Percentiles rank a stretch among this genome's conserved stretches.
Evolutionary conservation across 2,329 filamentous ascomycete genomes (phyloP).

Genomic region (Hymenoscyphus repandus): DNA sequence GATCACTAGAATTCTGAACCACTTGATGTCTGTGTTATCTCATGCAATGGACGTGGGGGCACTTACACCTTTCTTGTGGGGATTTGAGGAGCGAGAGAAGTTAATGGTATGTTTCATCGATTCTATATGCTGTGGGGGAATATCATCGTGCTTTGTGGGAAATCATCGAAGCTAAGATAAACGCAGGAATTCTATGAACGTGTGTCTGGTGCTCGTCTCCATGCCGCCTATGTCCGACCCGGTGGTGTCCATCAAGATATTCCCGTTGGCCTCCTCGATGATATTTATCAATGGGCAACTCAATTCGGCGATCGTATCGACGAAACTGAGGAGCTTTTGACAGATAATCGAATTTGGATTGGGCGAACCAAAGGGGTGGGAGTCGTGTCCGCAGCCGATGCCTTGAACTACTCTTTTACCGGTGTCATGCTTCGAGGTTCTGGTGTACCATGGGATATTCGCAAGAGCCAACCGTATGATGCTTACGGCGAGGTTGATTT

Average conservation of each 20-base stretch:
- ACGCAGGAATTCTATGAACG: conserved; percentile 97
- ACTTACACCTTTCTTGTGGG: conserved; percentile 97
- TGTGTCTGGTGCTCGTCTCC: conserved; percentile 94
- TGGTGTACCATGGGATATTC: conserved; percentile 91
- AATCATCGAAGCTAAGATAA: conserved; percentile 15
- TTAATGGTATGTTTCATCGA: conserved; percentile 70
- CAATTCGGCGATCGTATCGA: conserved; percentile 98
- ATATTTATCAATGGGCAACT: conserved; percentile 99
- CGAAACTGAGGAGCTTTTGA: conserved; percentile 97
- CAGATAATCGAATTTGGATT: conserved; percentile 99
- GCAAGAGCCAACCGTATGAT: conserved; percentile 95
- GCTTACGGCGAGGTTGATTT: conserved; percentile 98
- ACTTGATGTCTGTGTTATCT: conserved; percentile 94
- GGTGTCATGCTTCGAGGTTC: conserved; percentile 98
- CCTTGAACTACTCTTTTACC: conserved; percentile 94
- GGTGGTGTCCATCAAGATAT: conserved; percentile 96
- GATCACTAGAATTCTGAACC: conserved; percentile 90
- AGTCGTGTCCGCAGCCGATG: conserved; percentile 85
- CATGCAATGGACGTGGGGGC: conserved; percentile 99
- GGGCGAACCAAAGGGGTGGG: conserved; percentile 86
- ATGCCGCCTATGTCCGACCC: conserved; percentile 93
- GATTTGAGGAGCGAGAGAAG: conserved; percentile 99
- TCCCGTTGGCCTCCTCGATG: conserved; percentile 87
- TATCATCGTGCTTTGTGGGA: conserved; percentile 5
- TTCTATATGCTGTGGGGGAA: conserved; percentile 12